phyloP scores from a whole-genome alignment of 2,329 filamentous ascomycete genomes.

The Diaporthe humulicola region DNA sequence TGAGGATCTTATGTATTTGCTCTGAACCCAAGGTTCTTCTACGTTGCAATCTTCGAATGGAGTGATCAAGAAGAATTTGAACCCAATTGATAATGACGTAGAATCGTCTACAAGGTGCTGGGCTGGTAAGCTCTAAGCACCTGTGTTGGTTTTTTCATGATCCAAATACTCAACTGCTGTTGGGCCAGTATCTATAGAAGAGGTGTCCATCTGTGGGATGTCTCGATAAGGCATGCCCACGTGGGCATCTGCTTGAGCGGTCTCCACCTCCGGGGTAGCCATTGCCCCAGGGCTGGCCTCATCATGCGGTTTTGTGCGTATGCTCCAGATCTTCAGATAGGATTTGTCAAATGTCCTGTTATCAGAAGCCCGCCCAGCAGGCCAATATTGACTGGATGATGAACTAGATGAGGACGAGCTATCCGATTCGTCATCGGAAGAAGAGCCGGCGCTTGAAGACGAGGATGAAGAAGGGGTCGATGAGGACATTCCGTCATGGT shows the following conservation, averaged over 20 bases:
- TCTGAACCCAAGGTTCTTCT: neutral
- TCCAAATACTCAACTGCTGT: neutral
- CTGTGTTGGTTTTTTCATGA: neutral
- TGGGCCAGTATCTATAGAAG: no score
- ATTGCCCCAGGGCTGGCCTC: neutral
- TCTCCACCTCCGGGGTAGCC: neutral
- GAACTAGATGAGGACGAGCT: neutral
- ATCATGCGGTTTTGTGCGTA: slow-evolving; percentile 41
- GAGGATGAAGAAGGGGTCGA: neutral
- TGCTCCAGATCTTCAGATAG: slow-evolving; percentile 61
- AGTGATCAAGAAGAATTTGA: neutral
- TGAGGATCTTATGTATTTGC: neutral
- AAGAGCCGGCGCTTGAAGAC: slow-evolving; percentile 24
- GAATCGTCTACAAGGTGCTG: neutral
- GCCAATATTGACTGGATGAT: neutral
- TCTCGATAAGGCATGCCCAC: neutral
- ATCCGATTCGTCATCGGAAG: slow-evolving; percentile 9
- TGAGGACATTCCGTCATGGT: neutral
- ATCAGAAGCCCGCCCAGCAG: no score
- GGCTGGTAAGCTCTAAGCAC: no score
- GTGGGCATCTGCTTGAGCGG: neutral
- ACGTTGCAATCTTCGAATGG: no score
- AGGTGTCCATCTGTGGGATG: neutral
- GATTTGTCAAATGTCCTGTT: slow-evolving; percentile 52
- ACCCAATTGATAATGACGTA: neutral